Conservation (phyloP, 352 stramenopile species). For the Blastocystis sp. region DNA sequence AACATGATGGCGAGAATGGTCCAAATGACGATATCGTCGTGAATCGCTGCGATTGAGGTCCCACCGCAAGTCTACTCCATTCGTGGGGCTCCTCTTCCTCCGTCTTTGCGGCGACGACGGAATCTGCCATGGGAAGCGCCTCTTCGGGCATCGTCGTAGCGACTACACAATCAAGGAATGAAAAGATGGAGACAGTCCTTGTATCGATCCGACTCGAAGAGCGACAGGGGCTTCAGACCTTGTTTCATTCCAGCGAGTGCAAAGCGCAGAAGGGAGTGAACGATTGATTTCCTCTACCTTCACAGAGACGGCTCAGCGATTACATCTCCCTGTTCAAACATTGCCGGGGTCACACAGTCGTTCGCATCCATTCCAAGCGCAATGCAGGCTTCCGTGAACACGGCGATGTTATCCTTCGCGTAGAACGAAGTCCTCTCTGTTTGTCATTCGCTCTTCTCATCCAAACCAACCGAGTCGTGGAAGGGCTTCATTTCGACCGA, state of each 20-base stretch:
- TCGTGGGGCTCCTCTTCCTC: neutral
- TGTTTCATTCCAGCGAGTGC: neutral
- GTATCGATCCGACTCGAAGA: neutral
- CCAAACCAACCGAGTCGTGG: neutral
- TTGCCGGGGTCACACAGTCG: constrained; percentile 7
- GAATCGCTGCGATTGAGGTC: neutral
- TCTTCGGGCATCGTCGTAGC: constrained; percentile 7
- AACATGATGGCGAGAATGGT: neutral
- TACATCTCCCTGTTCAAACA: constrained; percentile 16
- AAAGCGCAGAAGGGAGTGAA: constrained; percentile 1
- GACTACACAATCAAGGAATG: neutral
- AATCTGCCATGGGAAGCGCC: neutral
- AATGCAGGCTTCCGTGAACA: neutral
- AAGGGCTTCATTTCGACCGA: neutral
- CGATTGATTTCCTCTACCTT: neutral
- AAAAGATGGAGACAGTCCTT: neutral
- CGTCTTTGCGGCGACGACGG: neutral
- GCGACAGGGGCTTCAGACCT: neutral
- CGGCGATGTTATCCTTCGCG: neutral
- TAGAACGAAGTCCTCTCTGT: constrained; percentile 9
- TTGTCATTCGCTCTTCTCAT: neutral
- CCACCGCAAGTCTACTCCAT: neutral
- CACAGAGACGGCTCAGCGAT: neutral
- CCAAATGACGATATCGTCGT: neutral
- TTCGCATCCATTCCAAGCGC: neutral